Conservation (phyloP, 2,329 filamentous ascomycete genomes). For the Pestalotiopsis sp. region DNA sequence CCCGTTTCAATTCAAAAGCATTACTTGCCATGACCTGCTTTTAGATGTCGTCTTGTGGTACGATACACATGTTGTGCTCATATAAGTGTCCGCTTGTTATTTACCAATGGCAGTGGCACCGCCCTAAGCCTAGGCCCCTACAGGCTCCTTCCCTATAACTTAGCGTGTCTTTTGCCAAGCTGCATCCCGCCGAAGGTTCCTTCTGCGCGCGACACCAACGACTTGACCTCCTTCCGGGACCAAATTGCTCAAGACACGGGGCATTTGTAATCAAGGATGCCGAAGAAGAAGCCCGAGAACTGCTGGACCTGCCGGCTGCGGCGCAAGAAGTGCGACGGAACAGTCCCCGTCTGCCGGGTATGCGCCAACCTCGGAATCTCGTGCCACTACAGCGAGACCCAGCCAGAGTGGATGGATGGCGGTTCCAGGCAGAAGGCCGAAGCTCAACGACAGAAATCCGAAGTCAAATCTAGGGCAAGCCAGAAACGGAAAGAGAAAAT, state of each 20-base stretch:
- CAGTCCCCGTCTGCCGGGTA: conserved; percentile 50
- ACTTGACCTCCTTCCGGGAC: no score
- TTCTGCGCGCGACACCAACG: no score
- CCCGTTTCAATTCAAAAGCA: not conserved
- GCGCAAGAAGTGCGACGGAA: conserved; percentile 64
- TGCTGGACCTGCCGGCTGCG: conserved; percentile 66
- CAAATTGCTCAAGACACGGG: not conserved
- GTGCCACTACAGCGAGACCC: conserved; percentile 55
- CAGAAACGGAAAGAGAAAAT: conserved; percentile 49
- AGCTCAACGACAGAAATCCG: conserved; percentile 55
- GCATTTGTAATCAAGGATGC: not conserved
- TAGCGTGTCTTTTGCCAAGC: no score
- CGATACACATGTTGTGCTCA: no score
- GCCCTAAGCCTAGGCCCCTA: no score
- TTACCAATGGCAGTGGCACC: no score
- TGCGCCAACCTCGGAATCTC: conserved; percentile 58
- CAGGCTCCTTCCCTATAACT: no score
- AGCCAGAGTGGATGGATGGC: conserved; percentile 63
- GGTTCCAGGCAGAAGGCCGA: conserved; percentile 51
- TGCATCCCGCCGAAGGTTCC: no score
- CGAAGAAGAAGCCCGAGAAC: conserved; percentile 33
- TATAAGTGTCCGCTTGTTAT: no score
- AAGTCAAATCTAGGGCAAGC: conserved; percentile 57
- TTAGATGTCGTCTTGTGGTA: no score
- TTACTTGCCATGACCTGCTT: no score